Conservation (phyloP, 1,284 basidiomycete species). For the Ustilago tritici region DNA sequence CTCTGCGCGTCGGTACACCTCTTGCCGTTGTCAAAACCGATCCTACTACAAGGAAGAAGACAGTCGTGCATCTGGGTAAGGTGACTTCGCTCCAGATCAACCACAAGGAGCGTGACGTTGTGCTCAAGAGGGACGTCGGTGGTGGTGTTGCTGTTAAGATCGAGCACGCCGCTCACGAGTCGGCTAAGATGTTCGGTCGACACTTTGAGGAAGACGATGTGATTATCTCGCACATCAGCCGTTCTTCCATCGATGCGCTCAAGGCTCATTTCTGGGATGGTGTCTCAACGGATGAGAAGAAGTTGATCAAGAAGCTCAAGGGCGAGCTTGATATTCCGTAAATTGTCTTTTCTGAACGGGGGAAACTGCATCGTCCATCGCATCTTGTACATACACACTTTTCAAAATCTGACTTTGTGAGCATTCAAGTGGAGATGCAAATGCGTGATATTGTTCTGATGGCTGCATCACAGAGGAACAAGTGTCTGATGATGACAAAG, state of each 20-base stretch:
- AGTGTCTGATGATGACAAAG: too few species aligned
- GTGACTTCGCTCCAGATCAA: slow-evolving; percentile 77
- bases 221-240: slow-evolving; percentile 87
- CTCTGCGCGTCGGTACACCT: slow-evolving; percentile 90
- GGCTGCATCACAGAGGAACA: too few species aligned
- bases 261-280: slow-evolving; percentile 88
- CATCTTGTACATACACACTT: background rate
- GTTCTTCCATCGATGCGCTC: slow-evolving; percentile 84
- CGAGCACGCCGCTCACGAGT: slow-evolving; percentile 95
- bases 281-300: slow-evolving; percentile 92
- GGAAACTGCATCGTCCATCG: background rate
- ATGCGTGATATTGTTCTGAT: background rate
- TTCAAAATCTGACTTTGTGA: background rate
- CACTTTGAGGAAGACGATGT: slow-evolving; percentile 98
- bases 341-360: background rate
- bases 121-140: slow-evolving; percentile 92
- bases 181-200: slow-evolving; percentile 79
- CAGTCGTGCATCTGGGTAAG: slow-evolving; percentile 90
- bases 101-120: slow-evolving; percentile 74
- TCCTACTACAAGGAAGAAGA: slow-evolving; percentile 85
- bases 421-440: background rate
- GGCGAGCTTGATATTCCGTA: slow-evolving; percentile 75
- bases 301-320: slow-evolving; percentile 91
- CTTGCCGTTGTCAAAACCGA: slow-evolving; percentile 93
- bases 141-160: slow-evolving; percentile 98